phyloP scores from a whole-genome alignment of 305 asterid species.

The Plantago coronopus region DNA sequence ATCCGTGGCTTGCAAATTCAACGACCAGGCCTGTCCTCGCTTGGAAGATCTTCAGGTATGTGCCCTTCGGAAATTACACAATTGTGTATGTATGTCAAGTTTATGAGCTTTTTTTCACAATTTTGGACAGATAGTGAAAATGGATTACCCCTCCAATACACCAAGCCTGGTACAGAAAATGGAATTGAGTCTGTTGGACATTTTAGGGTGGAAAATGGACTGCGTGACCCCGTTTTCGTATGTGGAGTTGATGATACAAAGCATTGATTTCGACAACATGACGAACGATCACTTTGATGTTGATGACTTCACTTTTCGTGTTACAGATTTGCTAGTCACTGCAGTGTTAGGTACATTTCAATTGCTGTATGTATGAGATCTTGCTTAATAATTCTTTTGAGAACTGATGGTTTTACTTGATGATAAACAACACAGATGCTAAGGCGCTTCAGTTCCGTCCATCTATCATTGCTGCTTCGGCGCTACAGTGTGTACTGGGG shows the following conservation, averaged over 20 bases:
- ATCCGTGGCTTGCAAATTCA: slow-evolving; percentile 58
- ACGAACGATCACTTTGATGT: slow-evolving; percentile 14
- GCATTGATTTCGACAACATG: slow-evolving; percentile 16
- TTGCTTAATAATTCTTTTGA: no score
- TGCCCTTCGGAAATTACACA: not conserved
- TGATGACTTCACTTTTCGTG: slow-evolving; percentile 27
- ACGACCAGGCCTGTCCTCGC: slow-evolving; percentile 33
- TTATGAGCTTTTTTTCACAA: no score
- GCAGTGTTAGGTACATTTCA: slow-evolving; percentile 41
- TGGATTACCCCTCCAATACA: slow-evolving; percentile 35
- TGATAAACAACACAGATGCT: slow-evolving; percentile 35
- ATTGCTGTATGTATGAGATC: not conserved
- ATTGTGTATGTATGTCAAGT: not conserved
- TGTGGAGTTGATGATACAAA: slow-evolving; percentile 30
- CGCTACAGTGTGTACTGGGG: slow-evolving; percentile 29
- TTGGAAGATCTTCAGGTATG: slow-evolving; percentile 57
- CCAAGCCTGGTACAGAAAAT: slow-evolving; percentile 37
- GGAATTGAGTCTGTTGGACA: slow-evolving; percentile 56
- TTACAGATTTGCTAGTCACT: slow-evolving; percentile 35
- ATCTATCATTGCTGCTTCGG: slow-evolving; percentile 42
- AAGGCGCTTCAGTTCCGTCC: slow-evolving; percentile 50
- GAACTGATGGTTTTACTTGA: not conserved
- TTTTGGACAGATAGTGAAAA: slow-evolving; percentile 37
- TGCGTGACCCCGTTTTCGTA: slow-evolving; percentile 54
- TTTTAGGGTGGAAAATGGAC: slow-evolving; percentile 52